Conservation (phyloP, 192 early-diverging fungal genomes). For the Lunasporangiospora selenospora region DNA sequence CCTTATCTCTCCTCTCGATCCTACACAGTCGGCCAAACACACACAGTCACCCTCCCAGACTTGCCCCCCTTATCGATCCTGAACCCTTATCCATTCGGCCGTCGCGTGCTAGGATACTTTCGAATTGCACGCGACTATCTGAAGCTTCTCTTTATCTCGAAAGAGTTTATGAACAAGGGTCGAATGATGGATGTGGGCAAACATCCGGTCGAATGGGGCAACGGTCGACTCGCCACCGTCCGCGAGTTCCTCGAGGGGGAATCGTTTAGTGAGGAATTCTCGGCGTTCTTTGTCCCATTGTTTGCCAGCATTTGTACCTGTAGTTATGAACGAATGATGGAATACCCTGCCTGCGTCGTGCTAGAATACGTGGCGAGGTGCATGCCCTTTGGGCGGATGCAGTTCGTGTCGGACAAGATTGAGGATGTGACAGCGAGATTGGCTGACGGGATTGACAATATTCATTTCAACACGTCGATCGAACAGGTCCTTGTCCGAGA, state of each 20-base stretch:
- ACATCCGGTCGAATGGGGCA: slow-evolving; percentile 37
- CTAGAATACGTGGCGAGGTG: slow-evolving; percentile 47
- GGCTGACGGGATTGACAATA: slow-evolving; percentile 34
- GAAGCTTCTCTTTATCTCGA: slow-evolving; percentile 31
- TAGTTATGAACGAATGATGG: slow-evolving; percentile 49
- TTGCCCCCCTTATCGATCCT: slow-evolving; percentile 34
- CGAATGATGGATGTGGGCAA: slow-evolving; percentile 48
- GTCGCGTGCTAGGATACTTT: slow-evolving; percentile 41
- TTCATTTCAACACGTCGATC: slow-evolving; percentile 39
- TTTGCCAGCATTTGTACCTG: slow-evolving; percentile 53
- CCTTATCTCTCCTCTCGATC: slow-evolving; percentile 41
- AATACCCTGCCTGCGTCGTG: slow-evolving; percentile 40
- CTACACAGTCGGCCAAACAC: slow-evolving; percentile 36
- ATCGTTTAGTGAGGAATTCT: slow-evolving; percentile 42
- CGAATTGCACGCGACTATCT: slow-evolving; percentile 46
- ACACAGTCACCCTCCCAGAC: slow-evolving; percentile 44
- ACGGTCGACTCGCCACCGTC: slow-evolving; percentile 31
- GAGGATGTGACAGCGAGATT: slow-evolving; percentile 34
- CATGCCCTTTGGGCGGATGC: slow-evolving; percentile 50
- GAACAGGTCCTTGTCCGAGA: slow-evolving; percentile 29
- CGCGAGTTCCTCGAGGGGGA: slow-evolving; percentile 33
- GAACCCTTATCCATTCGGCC: slow-evolving; percentile 45
- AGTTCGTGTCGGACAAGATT: slow-evolving; percentile 29
- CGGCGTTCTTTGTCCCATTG: slow-evolving; percentile 41
- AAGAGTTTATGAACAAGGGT: slow-evolving; percentile 43